Percentiles rank a stretch among this genome's conserved stretches.
Evolutionary conservation across 1,284 basidiomycete genomes (phyloP).

Genomic region (Moesziomyces antarcticus): DNA sequence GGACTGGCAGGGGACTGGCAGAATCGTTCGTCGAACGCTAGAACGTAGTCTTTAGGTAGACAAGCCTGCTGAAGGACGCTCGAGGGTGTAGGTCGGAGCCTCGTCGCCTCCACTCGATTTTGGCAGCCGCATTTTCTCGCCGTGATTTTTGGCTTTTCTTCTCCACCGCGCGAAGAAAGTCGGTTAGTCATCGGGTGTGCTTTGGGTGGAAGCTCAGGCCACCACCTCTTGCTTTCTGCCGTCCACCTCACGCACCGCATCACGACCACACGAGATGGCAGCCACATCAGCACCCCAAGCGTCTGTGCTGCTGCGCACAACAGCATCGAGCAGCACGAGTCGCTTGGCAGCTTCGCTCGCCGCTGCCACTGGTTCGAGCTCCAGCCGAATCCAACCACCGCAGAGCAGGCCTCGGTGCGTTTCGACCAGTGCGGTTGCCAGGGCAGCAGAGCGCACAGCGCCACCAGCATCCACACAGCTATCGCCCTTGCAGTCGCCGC

Average conservation of each 20-base stretch:
- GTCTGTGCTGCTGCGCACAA: not conserved
- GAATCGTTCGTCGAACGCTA: too few species aligned
- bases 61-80: too few species aligned
- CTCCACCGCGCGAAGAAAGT: not conserved
- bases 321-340: not conserved
- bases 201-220: constrained; percentile 6
- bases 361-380: not conserved
- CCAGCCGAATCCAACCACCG: not conserved
- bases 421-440: not conserved
- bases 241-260: not conserved
- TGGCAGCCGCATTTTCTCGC: constrained; percentile 2
- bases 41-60: too few species aligned
- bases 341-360: not conserved
- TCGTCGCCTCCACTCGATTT: constrained; percentile 9
- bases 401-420: not conserved
- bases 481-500: constrained; percentile 42
- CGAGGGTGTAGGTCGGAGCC: not conserved
- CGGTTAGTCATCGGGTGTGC: constrained; percentile 15
- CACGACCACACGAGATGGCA: constrained; percentile 1
- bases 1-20: too few species aligned
- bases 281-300: constrained; percentile 8
- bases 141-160: not conserved
- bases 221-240: constrained; percentile 3
- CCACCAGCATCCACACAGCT: constrained; percentile 35
- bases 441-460: constrained; percentile 8